phyloP scores from a whole-genome alignment of 805 yeast species.

The Isabelozyma gotoi region DNA sequence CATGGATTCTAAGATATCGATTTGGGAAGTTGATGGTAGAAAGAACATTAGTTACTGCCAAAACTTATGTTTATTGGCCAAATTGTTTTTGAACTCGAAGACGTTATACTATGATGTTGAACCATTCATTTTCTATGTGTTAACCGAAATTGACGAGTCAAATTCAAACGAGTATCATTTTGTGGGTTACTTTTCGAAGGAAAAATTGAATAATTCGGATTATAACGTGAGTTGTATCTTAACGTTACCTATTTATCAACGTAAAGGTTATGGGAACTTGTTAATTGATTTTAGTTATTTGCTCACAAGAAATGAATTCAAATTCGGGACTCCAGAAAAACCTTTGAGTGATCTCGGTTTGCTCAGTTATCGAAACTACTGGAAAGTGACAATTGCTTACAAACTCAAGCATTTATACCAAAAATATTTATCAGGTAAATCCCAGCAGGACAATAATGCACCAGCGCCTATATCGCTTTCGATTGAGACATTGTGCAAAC shows the following conservation, averaged over 20 bases:
- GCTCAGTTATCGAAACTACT: conserved; percentile 80
- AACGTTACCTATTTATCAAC: conserved; percentile 83
- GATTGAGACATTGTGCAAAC: conserved; percentile 58
- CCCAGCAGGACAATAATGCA: background rate
- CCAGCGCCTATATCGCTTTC: conserved; percentile 36
- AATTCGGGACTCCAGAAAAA: conserved; percentile 91
- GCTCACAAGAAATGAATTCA: conserved; percentile 69
- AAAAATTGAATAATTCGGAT: conserved; percentile 68
- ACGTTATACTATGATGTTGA: conserved; percentile 94
- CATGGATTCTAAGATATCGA: conserved; percentile 21
- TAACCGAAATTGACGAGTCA: conserved; percentile 62
- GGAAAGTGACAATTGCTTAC: conserved; percentile 69
- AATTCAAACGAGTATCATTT: conserved; percentile 58
- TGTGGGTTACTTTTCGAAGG: conserved; percentile 94
- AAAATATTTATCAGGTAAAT: conserved; percentile 10
- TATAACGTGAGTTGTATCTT: conserved; percentile 89
- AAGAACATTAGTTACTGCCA: conserved; percentile 82
- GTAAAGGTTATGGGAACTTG: conserved; percentile 86
- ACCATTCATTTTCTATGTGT: conserved; percentile 85
- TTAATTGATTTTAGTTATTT: conserved; percentile 88
- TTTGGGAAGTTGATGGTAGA: conserved; percentile 72
- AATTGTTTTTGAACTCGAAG: conserved; percentile 84
- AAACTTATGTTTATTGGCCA: conserved; percentile 85
- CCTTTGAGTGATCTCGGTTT: conserved; percentile 88
- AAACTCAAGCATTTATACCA: conserved; percentile 33